Percentiles rank a stretch among this genome's conserved stretches.
Conservation (phyloP, 768 basidiomycete species). For the Macrolepiota albuminosa region DNA sequence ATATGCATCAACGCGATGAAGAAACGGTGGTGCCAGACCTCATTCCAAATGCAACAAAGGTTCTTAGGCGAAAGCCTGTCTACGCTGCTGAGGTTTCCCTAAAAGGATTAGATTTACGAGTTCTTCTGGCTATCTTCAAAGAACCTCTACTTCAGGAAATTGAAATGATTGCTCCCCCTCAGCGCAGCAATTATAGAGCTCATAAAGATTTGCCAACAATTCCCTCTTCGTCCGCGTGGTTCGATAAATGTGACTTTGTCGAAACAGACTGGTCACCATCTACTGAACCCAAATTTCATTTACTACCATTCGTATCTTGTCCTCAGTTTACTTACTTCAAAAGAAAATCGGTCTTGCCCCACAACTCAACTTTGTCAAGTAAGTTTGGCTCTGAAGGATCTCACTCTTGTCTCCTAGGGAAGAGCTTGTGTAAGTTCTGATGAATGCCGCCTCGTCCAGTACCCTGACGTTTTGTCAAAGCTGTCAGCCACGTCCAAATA, state of each 20-base stretch:
- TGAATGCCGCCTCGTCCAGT: not conserved
- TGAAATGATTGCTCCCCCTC: slow-evolving; percentile 39
- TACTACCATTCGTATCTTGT: slow-evolving; percentile 70
- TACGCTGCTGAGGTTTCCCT: slow-evolving; percentile 84
- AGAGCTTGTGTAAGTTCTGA: slow-evolving; percentile 51
- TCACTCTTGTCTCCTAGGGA: slow-evolving; percentile 76
- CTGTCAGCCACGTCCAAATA: slow-evolving; percentile 63
- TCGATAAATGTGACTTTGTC: slow-evolving; percentile 76
- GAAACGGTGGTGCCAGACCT: slow-evolving; percentile 61
- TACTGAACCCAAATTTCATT: slow-evolving; percentile 53
- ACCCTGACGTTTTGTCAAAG: slow-evolving; percentile 28
- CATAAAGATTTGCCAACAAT: slow-evolving; percentile 40
- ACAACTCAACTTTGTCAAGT: slow-evolving; percentile 40
- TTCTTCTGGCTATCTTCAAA: slow-evolving; percentile 70
- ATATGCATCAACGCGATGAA: slow-evolving; percentile 90
- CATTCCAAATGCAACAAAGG: slow-evolving; percentile 51
- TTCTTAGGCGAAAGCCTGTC: slow-evolving; percentile 74
- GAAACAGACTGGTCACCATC: slow-evolving; percentile 66
- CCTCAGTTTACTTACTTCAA: slow-evolving; percentile 84
- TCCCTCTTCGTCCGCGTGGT: slow-evolving; percentile 56
- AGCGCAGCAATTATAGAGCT: slow-evolving; percentile 45
- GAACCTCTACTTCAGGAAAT: slow-evolving; percentile 65
- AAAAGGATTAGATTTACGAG: slow-evolving; percentile 70
- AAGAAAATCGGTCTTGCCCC: slow-evolving; percentile 40
- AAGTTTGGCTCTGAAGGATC: slow-evolving; percentile 88